Percentiles rank a stretch among this genome's conserved stretches.
Evolutionary conservation across 1,284 basidiomycete species (phyloP).

Genomic region (Ustilago curta): DNA sequence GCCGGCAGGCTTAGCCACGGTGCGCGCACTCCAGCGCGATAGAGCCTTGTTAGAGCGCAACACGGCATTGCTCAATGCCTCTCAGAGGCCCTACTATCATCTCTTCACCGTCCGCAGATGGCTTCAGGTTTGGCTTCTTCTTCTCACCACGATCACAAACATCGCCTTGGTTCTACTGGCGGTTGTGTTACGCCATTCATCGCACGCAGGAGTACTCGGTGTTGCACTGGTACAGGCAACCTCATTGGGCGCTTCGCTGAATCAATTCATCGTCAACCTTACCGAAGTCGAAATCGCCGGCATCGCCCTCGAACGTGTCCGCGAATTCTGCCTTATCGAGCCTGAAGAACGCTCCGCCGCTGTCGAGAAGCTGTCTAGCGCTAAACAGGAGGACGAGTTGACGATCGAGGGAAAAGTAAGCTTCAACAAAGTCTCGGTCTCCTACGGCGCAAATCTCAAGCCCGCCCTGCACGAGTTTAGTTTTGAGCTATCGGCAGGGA

Average conservation of each 20-base stretch:
- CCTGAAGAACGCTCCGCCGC: conserved; percentile 33
- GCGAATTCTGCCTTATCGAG: conserved; percentile 58
- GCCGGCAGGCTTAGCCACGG: conserved; percentile 42
- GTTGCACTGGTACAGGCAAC: conserved; percentile 66
- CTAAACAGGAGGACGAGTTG: conserved; percentile 3
- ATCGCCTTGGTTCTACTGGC: conserved; percentile 42
- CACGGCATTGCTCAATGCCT: conserved; percentile 26
- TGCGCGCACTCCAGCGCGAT: conserved; percentile 43
- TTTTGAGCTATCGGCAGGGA: conserved; percentile 36
- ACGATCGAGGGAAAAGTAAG: conserved; percentile 13
- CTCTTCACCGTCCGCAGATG: conserved; percentile 50
- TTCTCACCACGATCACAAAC: conserved; percentile 43
- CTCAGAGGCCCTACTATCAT: conserved; percentile 45
- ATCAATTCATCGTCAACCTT: conserved; percentile 53
- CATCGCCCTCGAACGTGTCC: conserved; percentile 67
- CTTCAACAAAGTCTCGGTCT: conserved; percentile 43
- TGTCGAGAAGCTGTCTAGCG: not conserved
- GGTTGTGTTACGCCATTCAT: conserved; percentile 43
- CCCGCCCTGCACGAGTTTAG: conserved; percentile 49
- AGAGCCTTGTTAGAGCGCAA: conserved; percentile 31
- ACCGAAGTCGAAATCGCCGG: conserved; percentile 68
- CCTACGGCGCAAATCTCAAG: conserved; percentile 31
- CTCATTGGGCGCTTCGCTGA: conserved; percentile 42
- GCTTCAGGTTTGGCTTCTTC: conserved; percentile 50
- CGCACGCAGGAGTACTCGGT: conserved; percentile 57